Evolutionary conservation across 75 land plant species (phyloP), one percentile per base, ranked within the genome.

Genomic region (Picea sitchensis): DNA sequence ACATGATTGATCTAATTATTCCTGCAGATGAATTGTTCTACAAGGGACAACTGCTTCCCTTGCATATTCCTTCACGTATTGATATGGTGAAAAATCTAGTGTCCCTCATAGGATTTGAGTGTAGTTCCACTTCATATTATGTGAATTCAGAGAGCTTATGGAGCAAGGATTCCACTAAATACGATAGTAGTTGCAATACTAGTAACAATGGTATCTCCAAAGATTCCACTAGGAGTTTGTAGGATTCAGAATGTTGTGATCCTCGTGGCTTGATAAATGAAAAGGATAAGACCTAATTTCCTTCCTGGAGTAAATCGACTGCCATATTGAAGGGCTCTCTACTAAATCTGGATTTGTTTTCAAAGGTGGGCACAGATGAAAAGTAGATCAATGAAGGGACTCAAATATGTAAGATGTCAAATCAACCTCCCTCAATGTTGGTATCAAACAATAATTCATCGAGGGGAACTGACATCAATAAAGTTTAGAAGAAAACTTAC

Each of bases 21-120:
- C 91, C 91, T 2, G 91, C 91, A n/a, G 91, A 89, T 78, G 91
- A 89, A 62, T 84, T 89, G 23, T 89, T 89, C 84, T 89, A 82
- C 91, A 89, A 86, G 30, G 91, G 91, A 62, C 84, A 86, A 69
- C 84, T 89, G 31, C 86, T 89, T 32, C 91, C 91, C 15, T 86
- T 89, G 67, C 88, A 89, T 38, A 84, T 84, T 80, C 84, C 88
- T 31, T 88, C 86, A 0, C 82, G 91, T 51, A 75, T 86, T 67
- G 77, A 80, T 65, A 82, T 88, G 82, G 82, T 88, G 76, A 80
- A 80, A 8, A 82, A 84, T 18, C 82, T 88, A 69, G 73, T 36
- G 14, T 17, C 51, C 18, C 34, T 36, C 44, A 18, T 1, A 5
- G 8, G 44, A 36, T 32, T 17, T 30, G 73, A 32, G 38, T 5